These are phyloP conservation scores for Claviceps spartinae DNA, from an alignment of 2,329 filamentous ascomycete genomes.

Conservation along the genomic window DNA sequence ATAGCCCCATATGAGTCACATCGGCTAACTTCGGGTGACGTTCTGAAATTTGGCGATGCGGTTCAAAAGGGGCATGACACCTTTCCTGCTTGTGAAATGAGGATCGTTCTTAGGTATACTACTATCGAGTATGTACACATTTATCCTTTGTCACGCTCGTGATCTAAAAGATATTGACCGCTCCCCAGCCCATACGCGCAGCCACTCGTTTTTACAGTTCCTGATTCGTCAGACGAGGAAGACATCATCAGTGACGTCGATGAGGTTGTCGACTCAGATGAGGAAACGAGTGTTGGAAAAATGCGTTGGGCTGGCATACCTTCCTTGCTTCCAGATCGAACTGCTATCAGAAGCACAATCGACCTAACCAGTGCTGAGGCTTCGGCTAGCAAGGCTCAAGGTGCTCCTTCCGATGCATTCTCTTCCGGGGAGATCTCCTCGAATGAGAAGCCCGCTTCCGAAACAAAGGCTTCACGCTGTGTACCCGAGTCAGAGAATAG, in stretches of 20 bases:
- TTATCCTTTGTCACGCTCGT: background rate
- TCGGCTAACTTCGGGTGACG: slow-evolving; percentile 16
- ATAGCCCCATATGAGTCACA: slow-evolving; percentile 10
- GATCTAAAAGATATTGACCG: background rate
- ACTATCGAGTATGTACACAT: slow-evolving; percentile 11
- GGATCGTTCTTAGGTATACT: slow-evolving; percentile 19
- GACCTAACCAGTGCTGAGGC: slow-evolving; percentile 10
- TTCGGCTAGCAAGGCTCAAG: background rate
- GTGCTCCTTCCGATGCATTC: background rate
- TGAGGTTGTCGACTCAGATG: slow-evolving; percentile 10
- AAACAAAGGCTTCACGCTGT: background rate
- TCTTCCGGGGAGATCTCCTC: background rate
- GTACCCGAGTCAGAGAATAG: background rate
- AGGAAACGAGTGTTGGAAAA: slow-evolving; percentile 11
- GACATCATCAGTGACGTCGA: slow-evolving; percentile 16
- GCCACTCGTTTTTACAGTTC: slow-evolving; percentile 25
- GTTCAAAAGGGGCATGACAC: slow-evolving; percentile 20
- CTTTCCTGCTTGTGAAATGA: slow-evolving; percentile 26
- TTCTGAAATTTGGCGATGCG: slow-evolving; percentile 21
- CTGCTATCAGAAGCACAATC: slow-evolving; percentile 6
- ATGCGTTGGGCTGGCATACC: slow-evolving; percentile 16
- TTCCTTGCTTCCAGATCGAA: slow-evolving; percentile 7
- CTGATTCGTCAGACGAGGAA: slow-evolving; percentile 26
- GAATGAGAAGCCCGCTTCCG: background rate
- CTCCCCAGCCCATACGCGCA: slow-evolving; percentile 13